Percentiles rank a stretch among this genome's conserved stretches.
Evolutionary conservation across 768 basidiomycete species (phyloP).

Genomic region (Coprinopsis strossmayeri): DNA sequence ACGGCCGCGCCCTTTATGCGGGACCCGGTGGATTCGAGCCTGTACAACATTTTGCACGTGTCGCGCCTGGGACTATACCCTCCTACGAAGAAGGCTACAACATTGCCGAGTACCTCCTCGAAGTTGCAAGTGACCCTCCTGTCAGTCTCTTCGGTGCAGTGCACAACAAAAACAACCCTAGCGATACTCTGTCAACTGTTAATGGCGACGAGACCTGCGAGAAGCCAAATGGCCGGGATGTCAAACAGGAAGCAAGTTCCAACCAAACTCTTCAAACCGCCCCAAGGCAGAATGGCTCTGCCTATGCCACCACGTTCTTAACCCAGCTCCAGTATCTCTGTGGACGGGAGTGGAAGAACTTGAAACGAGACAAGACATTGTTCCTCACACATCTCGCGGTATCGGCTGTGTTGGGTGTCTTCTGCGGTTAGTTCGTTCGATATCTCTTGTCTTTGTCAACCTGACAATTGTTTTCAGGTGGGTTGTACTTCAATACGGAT

Average conservation of each 20-base stretch:
- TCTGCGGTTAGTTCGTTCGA: conserved; percentile 54
- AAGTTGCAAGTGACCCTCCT: conserved; percentile 70
- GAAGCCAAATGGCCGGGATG: conserved; percentile 10
- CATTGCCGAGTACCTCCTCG: conserved; percentile 87
- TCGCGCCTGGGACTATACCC: conserved; percentile 31
- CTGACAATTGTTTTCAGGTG: conserved; percentile 39
- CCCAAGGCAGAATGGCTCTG: conserved; percentile 14
- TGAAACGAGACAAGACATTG: conserved; percentile 75
- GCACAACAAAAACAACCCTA: conserved; percentile 6
- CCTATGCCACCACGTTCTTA: conserved; percentile 73
- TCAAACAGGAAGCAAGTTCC: no score
- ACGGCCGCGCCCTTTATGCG: conserved; percentile 72
- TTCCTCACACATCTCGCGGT: conserved; percentile 75
- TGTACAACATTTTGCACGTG: conserved; percentile 53
- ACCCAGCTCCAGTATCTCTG: conserved; percentile 83
- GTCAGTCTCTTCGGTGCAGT: conserved; percentile 33
- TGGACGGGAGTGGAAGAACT: conserved; percentile 79
- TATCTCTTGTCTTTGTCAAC: not conserved
- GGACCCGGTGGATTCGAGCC: conserved; percentile 73
- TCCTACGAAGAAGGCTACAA: conserved; percentile 80
- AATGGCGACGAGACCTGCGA: not conserved
- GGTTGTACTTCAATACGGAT: conserved; percentile 78
- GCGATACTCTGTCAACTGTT: no score
- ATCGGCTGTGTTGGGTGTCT: conserved; percentile 71
- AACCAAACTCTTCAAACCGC: no score